Conservation (phyloP, 495 filamentous ascomycete genomes). For the Hyphodiscus hymeniophilus region DNA sequence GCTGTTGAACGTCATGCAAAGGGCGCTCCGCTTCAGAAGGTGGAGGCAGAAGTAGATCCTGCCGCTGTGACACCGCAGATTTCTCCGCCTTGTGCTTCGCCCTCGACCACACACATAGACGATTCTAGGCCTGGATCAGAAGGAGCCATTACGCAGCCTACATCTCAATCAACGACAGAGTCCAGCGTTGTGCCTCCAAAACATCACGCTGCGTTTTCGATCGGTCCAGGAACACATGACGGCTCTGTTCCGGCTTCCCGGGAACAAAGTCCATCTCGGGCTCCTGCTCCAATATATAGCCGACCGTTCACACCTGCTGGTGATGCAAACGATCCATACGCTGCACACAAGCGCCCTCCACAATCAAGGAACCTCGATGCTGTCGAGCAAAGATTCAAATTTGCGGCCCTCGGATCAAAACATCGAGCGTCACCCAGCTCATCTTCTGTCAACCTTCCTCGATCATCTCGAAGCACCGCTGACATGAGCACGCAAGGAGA, state of each 20-base stretch:
- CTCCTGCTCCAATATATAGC: slow-evolving; percentile 41
- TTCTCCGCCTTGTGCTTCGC: slow-evolving; percentile 39
- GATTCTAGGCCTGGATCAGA: slow-evolving; percentile 19
- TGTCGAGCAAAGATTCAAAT: slow-evolving; percentile 82
- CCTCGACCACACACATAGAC: slow-evolving; percentile 21
- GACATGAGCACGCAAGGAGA: slow-evolving; percentile 24
- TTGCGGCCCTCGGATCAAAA: slow-evolving; percentile 45
- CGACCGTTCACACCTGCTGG: slow-evolving; percentile 71
- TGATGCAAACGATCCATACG: slow-evolving; percentile 83
- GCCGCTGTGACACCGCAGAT: slow-evolving; percentile 58
- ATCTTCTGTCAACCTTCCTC: slow-evolving; percentile 36
- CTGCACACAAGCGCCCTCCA: slow-evolving; percentile 68
- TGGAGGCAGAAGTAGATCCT: slow-evolving; percentile 31
- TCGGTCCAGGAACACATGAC: slow-evolving; percentile 48
- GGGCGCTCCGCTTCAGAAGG: slow-evolving; percentile 24
- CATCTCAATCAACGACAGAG: slow-evolving; percentile 10
- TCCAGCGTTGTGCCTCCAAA: slow-evolving; percentile 30
- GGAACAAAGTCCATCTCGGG: slow-evolving; percentile 56
- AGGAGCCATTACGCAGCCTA: slow-evolving; percentile 13
- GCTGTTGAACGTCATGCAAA: slow-evolving; percentile 16
- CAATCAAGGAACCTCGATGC: slow-evolving; percentile 57
- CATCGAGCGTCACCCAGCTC: slow-evolving; percentile 30
- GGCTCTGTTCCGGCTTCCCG: slow-evolving; percentile 61
- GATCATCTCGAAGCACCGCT: slow-evolving; percentile 21
- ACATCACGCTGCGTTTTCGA: slow-evolving; percentile 60